Base-by-base conservation (phyloP, 2,329 filamentous ascomycete genomes). In the Decorospora gaudefroyi region DNA sequence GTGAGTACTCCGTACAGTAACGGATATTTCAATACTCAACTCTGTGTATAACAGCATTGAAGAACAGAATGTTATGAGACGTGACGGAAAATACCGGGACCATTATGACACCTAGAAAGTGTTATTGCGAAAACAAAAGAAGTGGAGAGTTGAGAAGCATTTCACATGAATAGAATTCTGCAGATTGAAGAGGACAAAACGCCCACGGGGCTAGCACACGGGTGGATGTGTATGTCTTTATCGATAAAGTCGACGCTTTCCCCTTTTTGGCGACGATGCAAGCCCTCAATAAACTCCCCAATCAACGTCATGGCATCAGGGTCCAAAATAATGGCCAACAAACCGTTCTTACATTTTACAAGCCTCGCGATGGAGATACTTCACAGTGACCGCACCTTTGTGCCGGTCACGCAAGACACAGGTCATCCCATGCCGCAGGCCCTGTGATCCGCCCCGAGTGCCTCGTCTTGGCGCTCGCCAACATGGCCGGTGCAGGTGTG, bases 391-490 rank as follows among this genome's bases (percentile, higher is more conserved):
- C 16, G 16, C 33, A 22, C 11, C 26, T 32, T 27, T 21, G n/a
- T 28, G 18, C 16, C 0, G 7, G 28, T 25, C 6, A 28, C 3
- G 27, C 17, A 13, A 2, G 13, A 42, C 19, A 22, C 22, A 45
- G 32, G 38, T 46, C 38, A 36, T 26, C 21, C 16, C 46, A 31
- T 13, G 38, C 30, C 27, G 28, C 22, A 25, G 42, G 40, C 31
- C 51, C 25, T 40, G 51, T 49, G 43, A 46, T 46, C 46, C 34
- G 23, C 39, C 28, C 31, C 36, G 38, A 42, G 40, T 23, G 21
- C 36, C 32, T 35, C 28, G 21, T 41, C 53, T 56, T 54, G 50
- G 51, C 53, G 18, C 19, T 33, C 39, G 42, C 35, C 35, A 42
- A 13, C 23, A 52, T 56, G 53, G 35, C 53, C 41, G 51, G 36